phyloP scores from a whole-genome alignment of 805 yeast species.

The Candida taoyuanica region DNA sequence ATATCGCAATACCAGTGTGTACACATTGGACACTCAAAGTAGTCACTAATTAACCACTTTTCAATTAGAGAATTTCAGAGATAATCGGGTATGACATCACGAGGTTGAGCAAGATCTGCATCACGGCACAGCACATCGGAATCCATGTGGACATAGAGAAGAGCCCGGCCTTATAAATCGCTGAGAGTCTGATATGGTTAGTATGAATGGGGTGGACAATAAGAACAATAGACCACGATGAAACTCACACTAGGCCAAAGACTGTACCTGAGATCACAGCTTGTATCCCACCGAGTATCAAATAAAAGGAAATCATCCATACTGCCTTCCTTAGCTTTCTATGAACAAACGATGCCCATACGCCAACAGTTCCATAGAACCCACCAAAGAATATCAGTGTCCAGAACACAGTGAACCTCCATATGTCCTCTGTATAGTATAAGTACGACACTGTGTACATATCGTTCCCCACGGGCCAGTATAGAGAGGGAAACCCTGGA shows the following conservation, averaged over 20 bases:
- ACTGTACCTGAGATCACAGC: slow-evolving; percentile 73
- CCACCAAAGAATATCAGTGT: slow-evolving; percentile 60
- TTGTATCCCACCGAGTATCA: slow-evolving; percentile 52
- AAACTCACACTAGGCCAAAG: slow-evolving; percentile 56
- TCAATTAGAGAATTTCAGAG: slow-evolving; percentile 21
- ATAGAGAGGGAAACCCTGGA: slow-evolving; percentile 78
- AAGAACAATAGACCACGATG: background rate
- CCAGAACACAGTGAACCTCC: slow-evolving; percentile 85
- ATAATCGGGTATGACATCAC: slow-evolving; percentile 61
- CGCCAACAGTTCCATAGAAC: slow-evolving; percentile 62
- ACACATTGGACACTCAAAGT: too few relatives aligned
- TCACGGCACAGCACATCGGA: slow-evolving; percentile 77
- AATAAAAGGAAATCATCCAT: slow-evolving; percentile 42
- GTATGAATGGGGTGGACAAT: slow-evolving; percentile 6
- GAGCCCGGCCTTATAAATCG: slow-evolving; percentile 74
- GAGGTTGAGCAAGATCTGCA: slow-evolving; percentile 62
- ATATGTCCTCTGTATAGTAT: slow-evolving; percentile 67
- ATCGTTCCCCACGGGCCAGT: slow-evolving; percentile 55
- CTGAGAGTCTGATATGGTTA: slow-evolving; percentile 29
- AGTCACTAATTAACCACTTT: background rate
- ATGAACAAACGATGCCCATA: slow-evolving; percentile 50
- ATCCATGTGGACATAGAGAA: slow-evolving; percentile 94
- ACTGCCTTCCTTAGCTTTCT: slow-evolving; percentile 37
- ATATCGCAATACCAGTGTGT: too few relatives aligned
- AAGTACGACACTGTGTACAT: slow-evolving; percentile 45